A percentile compares a stretch with the other conserved stretches of the same genome.
Evolutionary conservation across 2,329 filamentous ascomycete genomes (phyloP).

Genomic region (Hypoxylon sp.): DNA sequence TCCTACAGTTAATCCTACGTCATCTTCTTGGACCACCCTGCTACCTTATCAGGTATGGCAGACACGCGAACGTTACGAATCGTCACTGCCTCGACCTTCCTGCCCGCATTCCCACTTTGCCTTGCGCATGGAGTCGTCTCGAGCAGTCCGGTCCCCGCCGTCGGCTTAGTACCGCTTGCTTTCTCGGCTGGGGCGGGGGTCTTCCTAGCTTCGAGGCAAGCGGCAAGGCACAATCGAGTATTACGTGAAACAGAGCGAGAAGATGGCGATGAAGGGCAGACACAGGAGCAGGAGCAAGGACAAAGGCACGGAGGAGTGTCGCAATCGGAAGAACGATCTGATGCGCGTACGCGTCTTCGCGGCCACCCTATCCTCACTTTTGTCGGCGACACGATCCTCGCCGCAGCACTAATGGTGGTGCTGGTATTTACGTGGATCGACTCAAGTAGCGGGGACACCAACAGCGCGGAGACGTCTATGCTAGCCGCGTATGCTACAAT

Average conservation of each 20-base stretch:
- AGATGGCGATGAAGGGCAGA: slow-evolving; percentile 18
- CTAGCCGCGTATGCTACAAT: slow-evolving; percentile 58
- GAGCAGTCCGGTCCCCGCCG: slow-evolving; percentile 51
- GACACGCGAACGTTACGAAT: slow-evolving; percentile 49
- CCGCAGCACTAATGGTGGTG: slow-evolving; percentile 54
- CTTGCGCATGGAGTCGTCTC: slow-evolving; percentile 55
- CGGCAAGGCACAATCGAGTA: slow-evolving; percentile 9
- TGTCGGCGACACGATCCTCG: slow-evolving; percentile 52
- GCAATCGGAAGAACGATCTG: slow-evolving; percentile 9
- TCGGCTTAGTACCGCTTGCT: slow-evolving; percentile 56
- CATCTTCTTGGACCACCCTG: not conserved
- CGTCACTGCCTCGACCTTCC: slow-evolving; percentile 52
- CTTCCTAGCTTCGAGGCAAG: slow-evolving; percentile 43
- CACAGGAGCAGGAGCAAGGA: slow-evolving; percentile 23
- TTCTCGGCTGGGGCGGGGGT: slow-evolving; percentile 51
- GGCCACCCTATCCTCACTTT: slow-evolving; percentile 54
- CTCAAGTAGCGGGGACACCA: slow-evolving; percentile 32
- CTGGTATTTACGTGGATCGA: slow-evolving; percentile 57
- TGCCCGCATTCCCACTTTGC: slow-evolving; percentile 56
- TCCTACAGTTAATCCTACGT: slow-evolving; percentile 13
- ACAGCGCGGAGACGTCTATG: slow-evolving; percentile 53
- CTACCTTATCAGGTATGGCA: slow-evolving; percentile 30
- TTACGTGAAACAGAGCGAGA: slow-evolving; percentile 15
- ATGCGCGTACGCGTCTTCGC: slow-evolving; percentile 10
- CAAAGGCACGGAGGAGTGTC: slow-evolving; percentile 12